Evolutionary conservation across 257 asterid species (phyloP), one percentile per base, ranked within the genome.

Genomic region (Misopates orontium): DNA sequence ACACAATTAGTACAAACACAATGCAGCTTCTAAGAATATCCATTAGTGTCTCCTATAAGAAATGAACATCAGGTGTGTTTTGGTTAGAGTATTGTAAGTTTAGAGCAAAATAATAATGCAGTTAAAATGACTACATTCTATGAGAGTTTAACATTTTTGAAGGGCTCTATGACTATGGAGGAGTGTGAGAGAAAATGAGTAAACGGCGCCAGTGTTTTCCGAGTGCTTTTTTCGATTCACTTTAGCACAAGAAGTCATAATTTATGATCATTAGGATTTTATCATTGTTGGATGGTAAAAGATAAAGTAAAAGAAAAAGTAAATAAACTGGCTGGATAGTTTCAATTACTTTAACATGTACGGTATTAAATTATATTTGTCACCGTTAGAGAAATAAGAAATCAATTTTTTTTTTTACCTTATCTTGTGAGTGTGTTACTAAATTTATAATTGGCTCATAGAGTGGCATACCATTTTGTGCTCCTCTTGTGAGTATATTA

Each of bases 21-120:
- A 74, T 74, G 81, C 79, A 62, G 71, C 71, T 56, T 9, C 66
- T 17, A 60, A 62, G n/a, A 76, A 72, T 67, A 63, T 69, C 51
- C 69, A 64, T 13, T 39, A 63, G 5, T 65, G 66, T 22, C 56
- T 2, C 16, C 22, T 16, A 44, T 63, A 0, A 14, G 21, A 28
- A 28, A 2, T 28, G 7, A 28, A 28, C 7, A 2, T 2, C 7
- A 28, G 36, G 36, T 28, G 69, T 8, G 64, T 24, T 39, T 36
- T 16, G 64, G 36, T 28, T 28, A 28, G 36, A 28, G 36, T 7
- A 28, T 28, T 28, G 36, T 28, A 28, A 28, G 36, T n/a, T n/a
- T n/a, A n/a, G n/a, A n/a, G n/a, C n/a, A n/a, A n/a, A n/a, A n/a
- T n/a, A n/a, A n/a, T n/a, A n/a, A n/a, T n/a, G n/a, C n/a, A n/a